Evolutionary conservation across 2,329 filamentous ascomycete genomes (phyloP).

Genomic region (Zasmidium angulare): DNA sequence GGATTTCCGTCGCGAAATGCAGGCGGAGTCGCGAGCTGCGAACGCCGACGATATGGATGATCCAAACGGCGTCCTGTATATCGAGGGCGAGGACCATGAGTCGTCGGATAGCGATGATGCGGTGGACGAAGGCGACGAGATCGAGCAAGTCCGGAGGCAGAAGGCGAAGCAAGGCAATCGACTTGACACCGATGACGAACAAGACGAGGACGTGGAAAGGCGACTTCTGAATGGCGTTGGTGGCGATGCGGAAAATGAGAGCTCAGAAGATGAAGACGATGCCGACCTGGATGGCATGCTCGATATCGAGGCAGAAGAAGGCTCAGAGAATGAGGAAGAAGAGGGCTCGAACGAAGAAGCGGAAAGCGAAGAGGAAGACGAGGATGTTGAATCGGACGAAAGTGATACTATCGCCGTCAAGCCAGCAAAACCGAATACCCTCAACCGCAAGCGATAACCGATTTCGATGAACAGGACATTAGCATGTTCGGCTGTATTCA

Average conservation of each 20-base stretch:
- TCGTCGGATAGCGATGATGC: slow-evolving; percentile 56
- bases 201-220: slow-evolving; percentile 15
- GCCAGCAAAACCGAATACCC: slow-evolving; percentile 5
- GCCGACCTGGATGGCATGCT: slow-evolving; percentile 41
- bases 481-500: neutral
- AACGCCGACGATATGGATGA: slow-evolving; percentile 61
- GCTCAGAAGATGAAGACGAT: slow-evolving; percentile 22
- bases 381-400: neutral
- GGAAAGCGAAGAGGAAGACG: slow-evolving; percentile 15
- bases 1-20: slow-evolving; percentile 70
- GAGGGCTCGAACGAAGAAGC: slow-evolving; percentile 35
- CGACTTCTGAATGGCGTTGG: slow-evolving; percentile 16
- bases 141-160: slow-evolving; percentile 34
- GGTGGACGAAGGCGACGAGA: slow-evolving; percentile 45
- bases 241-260: slow-evolving; percentile 19
- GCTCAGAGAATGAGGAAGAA: slow-evolving; percentile 40
- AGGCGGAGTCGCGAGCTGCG: slow-evolving; percentile 47
- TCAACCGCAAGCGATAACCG: slow-evolving; percentile 9
- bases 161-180: neutral
- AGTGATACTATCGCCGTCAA: neutral
- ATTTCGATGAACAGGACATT: neutral
- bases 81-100: slow-evolving; percentile 74
- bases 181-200: slow-evolving; percentile 3
- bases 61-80: slow-evolving; percentile 76
- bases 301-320: slow-evolving; percentile 55